Conservation (phyloP, 768 basidiomycete species). For the Boletus pseudo-olivaceus region DNA sequence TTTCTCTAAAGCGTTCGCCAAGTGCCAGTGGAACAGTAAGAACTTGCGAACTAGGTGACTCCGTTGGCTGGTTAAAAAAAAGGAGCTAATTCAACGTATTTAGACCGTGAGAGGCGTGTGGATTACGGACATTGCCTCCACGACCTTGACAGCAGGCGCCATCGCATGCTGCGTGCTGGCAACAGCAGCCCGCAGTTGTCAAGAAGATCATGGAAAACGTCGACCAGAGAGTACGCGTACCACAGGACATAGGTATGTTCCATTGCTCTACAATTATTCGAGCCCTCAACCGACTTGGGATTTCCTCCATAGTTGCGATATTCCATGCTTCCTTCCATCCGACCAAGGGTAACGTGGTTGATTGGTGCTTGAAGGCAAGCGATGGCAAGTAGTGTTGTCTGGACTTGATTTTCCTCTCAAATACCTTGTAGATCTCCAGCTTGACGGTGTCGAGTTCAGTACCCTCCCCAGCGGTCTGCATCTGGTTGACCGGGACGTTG, state of each 20-base stretch:
- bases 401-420: background rate
- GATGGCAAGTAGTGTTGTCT: conserved; percentile 45
- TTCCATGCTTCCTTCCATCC: conserved; percentile 86
- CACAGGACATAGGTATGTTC: conserved; percentile 53
- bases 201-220: conserved; percentile 24
- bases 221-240: conserved; percentile 34
- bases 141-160: conserved; percentile 15
- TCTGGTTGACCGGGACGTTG: conserved; percentile 71
- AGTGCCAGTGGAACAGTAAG: background rate
- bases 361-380: conserved; percentile 72
- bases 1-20: background rate
- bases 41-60: background rate
- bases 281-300: background rate
- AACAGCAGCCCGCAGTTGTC: conserved; percentile 18
- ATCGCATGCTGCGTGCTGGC: conserved; percentile 22
- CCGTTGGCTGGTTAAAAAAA: background rate
- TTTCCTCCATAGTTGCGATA: conserved; percentile 56
- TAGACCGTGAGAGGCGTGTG: conserved; percentile 26
- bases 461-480: conserved; percentile 81
- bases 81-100: conserved; percentile 21
- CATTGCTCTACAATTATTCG: background rate
- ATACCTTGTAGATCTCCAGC: conserved; percentile 48
- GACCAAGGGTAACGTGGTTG: conserved; percentile 73
- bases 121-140: conserved; percentile 19
- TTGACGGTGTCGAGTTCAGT: conserved; percentile 76